phyloP scores from a whole-genome alignment of 495 filamentous ascomycete genomes.

The Podospora tetraspora region DNA sequence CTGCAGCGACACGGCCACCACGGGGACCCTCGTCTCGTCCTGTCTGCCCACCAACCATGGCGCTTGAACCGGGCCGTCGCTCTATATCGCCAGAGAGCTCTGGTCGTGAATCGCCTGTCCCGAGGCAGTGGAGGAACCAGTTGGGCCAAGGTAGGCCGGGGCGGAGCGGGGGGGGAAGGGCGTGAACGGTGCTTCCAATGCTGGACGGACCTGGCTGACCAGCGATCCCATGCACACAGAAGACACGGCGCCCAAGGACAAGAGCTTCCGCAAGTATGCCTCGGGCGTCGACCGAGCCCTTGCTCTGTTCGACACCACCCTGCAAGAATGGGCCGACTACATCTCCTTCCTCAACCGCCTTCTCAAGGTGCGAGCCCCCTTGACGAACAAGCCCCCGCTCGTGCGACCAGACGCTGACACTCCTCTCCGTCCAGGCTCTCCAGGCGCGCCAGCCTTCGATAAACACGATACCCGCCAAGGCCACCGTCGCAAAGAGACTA shows the following conservation, averaged over 20 bases:
- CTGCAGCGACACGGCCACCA: constrained; percentile 12
- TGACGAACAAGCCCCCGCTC: constrained; percentile 4
- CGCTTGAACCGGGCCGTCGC: constrained; percentile 64
- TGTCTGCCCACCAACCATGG: constrained; percentile 46
- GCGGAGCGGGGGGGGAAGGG: not conserved
- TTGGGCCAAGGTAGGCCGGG: constrained; percentile 40
- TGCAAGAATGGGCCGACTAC: constrained; percentile 99
- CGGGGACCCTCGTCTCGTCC: constrained; percentile 14
- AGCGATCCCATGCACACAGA: constrained; percentile 33
- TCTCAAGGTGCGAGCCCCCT: constrained; percentile 61
- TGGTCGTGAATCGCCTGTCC: constrained; percentile 64
- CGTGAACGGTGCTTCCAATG: no score
- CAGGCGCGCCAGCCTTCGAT: constrained; percentile 74
- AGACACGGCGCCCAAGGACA: constrained; percentile 74
- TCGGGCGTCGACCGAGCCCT: constrained; percentile 82
- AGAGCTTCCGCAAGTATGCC: constrained; percentile 86
- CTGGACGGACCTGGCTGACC: constrained; percentile 12
- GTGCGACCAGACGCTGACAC: constrained; percentile 14
- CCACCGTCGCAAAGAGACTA: constrained; percentile 78
- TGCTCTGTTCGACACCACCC: constrained; percentile 81
- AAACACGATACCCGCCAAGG: constrained; percentile 73
- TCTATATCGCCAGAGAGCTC: constrained; percentile 73
- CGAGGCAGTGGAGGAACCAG: constrained; percentile 55
- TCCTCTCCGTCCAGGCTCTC: constrained; percentile 58
- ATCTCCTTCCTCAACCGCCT: constrained; percentile 92